These are phyloP conservation scores for Poteriospumella lacustris DNA, from an alignment of 108 stramenopile genomes.

Conservation along the genomic window DNA sequence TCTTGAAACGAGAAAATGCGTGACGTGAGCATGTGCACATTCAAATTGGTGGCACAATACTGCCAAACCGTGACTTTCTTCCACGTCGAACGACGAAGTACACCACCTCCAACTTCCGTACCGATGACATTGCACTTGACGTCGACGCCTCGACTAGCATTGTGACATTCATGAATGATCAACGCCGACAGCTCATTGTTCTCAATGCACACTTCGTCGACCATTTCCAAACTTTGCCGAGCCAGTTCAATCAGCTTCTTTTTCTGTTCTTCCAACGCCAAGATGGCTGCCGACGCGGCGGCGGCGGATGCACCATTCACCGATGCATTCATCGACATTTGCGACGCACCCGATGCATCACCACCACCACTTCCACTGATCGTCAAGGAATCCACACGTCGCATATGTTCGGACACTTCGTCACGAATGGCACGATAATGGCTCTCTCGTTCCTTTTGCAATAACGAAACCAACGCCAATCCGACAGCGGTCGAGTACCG, in stretches of 20 bases:
- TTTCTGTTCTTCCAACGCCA: no score
- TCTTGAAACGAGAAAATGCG: background rate
- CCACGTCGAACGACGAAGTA: background rate
- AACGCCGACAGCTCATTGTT: background rate
- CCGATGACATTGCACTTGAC: background rate
- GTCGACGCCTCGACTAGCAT: background rate
- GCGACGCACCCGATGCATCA: no score
- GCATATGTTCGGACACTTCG: no score
- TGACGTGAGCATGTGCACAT: background rate
- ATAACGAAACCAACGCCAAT: background rate
- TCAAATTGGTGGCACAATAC: slow-evolving; percentile 25
- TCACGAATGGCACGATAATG: no score
- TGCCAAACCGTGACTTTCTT: slow-evolving; percentile 27
- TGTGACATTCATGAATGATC: background rate
- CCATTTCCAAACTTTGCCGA: no score
- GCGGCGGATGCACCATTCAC: no score
- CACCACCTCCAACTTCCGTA: slow-evolving; percentile 11
- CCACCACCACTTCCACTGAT: no score
- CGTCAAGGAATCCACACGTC: no score
- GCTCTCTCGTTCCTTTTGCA: background rate
- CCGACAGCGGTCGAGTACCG: background rate
- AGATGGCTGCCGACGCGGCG: no score
- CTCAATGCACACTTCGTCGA: background rate
- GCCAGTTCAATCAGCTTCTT: no score
- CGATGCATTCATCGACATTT: no score